Base-by-base conservation (phyloP, 2,329 filamentous ascomycete genomes). In the Aspergillus fumigatiaffinis region DNA sequence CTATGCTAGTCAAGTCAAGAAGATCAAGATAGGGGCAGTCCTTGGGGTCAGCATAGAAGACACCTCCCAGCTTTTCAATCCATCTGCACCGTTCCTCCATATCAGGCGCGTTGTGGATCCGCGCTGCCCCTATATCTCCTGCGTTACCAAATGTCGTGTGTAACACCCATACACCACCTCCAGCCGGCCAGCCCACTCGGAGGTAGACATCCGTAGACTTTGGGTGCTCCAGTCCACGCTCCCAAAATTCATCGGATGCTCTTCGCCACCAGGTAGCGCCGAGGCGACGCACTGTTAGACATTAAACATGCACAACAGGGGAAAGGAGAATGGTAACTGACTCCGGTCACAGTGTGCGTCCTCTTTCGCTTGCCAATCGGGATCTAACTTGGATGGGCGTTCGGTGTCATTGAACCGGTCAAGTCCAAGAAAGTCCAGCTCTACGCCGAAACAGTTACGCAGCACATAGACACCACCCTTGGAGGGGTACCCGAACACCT, bases 21-120 rank as follows among this genome's bases (percentile, higher is more conserved):
- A 61, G 57, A 20, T 60, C 51, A 3, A 62, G 51, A 52, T 60
- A 35, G 4, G 60, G 60, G 44, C 57, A 60, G 26, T 57, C 55
- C 10, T 54, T 58, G 3, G 57, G 60, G 35, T 60, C 53, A 7
- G 38, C 44, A 9, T 56, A 60, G 55, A 60, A 62, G 2, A 51
- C 44, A 2, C 60, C 60, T 25, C 60, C 60, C 46, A 56, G 25
- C 23, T 29, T 47, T 44, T 58, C 52, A 42, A 62, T 62, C 32
- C 32, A 12, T 23, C 48, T 52, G 49, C 60, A 60, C 17, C 57
- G 55, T 29, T 60, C 58, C 41, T 62, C 44, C 57, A 62, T 62
- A 21, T 49, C 35, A 23, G 51, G 32, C 2, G 60, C 57, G 32
- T 60, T 58, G 12, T 35, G 44, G 1, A 59, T 17, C 20, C 41